Evolutionary conservation across 1,284 basidiomycete genomes (phyloP).

Genomic region (Melampsora allii-populina): DNA sequence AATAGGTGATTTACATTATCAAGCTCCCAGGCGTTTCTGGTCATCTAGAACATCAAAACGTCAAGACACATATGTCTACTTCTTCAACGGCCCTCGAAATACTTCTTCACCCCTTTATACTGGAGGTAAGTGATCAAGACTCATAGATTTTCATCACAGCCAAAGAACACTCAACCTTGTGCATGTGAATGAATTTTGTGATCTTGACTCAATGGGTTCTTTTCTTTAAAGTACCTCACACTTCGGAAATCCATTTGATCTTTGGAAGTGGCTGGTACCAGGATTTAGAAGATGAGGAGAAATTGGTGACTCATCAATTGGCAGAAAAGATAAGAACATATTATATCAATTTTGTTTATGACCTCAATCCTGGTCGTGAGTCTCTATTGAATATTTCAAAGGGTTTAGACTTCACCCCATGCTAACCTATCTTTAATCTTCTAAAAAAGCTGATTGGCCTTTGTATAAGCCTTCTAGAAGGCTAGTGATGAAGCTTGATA

Average conservation of each 20-base stretch:
- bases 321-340: slow-evolving; percentile 21
- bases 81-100: slow-evolving; percentile 24
- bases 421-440: neutral
- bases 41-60: slow-evolving; percentile 2
- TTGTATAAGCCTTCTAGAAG: neutral
- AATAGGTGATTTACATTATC: slow-evolving; percentile 39
- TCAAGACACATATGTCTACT: slow-evolving; percentile 33
- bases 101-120: slow-evolving; percentile 3
- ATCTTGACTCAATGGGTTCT: neutral
- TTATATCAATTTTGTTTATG: slow-evolving; percentile 38
- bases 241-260: slow-evolving; percentile 27
- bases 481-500: slow-evolving; percentile 31
- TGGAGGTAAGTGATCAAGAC: slow-evolving; percentile 16
- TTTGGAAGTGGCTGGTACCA: slow-evolving; percentile 14
- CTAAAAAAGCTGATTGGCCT: slow-evolving; percentile 35
- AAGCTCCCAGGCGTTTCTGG: slow-evolving; percentile 36
- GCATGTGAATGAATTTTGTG: neutral
- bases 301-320: neutral
- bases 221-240: slow-evolving; percentile 22
- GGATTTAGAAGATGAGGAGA: slow-evolving; percentile 2
- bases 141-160: no score
- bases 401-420: neutral
- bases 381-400: neutral
- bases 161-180: neutral
- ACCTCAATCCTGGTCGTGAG: slow-evolving; percentile 36